Conservation (phyloP, 345 rosid species). For the Trapa incisa region DNA sequence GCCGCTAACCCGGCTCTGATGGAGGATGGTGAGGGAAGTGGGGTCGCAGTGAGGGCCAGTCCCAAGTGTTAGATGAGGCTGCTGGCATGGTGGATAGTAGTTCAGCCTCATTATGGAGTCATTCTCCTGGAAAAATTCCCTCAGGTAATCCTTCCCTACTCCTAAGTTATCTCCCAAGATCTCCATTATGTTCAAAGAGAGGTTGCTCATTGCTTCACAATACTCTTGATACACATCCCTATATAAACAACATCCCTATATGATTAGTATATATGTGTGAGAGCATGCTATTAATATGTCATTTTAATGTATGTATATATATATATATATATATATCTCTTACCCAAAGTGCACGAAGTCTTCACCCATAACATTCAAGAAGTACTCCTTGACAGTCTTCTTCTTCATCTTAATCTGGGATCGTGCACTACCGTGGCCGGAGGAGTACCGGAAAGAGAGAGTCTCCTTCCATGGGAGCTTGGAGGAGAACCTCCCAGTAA, state of each 20-base stretch:
- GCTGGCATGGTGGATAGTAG: conserved; percentile 51
- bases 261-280: too few species aligned
- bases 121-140: conserved; percentile 36
- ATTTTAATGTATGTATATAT: too few species aligned
- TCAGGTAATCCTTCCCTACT: conserved; percentile 23
- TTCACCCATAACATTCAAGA: conserved; percentile 40
- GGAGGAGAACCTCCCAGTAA: conserved; percentile 60
- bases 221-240: conserved; percentile 49
- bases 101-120: conserved; percentile 65
- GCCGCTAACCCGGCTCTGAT: conserved; percentile 57
- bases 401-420: too few species aligned
- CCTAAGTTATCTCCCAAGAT: conserved; percentile 47
- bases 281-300: too few species aligned
- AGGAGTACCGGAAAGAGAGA: conserved; percentile 47
- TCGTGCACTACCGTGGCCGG: too few species aligned
- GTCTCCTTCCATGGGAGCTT: conserved; percentile 98
- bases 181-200: conserved; percentile 43
- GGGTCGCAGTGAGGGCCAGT: conserved; percentile 76
- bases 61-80: conserved; percentile 44
- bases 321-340: not conserved
- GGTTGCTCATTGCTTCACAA: conserved; percentile 34
- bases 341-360: conserved; percentile 59
- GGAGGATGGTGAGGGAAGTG: conserved; percentile 62
- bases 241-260: too few species aligned
- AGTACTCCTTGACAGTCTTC: conserved; percentile 33